Evolutionary conservation across 2,329 filamentous ascomycete species (phyloP), one percentile per base, ranked within the genome.

Genomic region (Fusarium brevicatenulatum): DNA sequence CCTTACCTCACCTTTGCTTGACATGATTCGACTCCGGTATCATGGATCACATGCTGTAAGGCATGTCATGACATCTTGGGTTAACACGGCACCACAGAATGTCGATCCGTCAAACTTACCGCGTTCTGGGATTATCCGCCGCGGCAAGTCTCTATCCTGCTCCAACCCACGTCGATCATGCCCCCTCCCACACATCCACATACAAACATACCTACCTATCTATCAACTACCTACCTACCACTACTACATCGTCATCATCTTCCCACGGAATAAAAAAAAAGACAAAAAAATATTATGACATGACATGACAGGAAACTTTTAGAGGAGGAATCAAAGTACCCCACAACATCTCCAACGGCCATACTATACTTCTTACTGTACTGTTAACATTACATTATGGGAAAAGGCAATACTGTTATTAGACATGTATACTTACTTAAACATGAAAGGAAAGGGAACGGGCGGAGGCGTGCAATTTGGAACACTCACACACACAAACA

Each of bases 61-160:
- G 61, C 53, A 66, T 68, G 58, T 65, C 66, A 56, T 68, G 68
- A 70, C 63, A 56, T 37, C 57, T 68, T 74, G 71, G 71, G 73
- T 68, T 66, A 72, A 72, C 21, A 75, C 72, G 54, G 72, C 58
- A 76, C 72, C 74, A 76, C 74, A 76, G 9, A 60, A 40, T 57
- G 62, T 70, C 50, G 59, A 72, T 72, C 69, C 52, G 46, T 52
- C 32, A 64, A 28, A 43, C 28, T 40, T 67, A 57, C 66, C 23
- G 62, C 46, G 56, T 40, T 23, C 60, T 66, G 64, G 65, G 36
- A 62, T 50, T 56, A 47, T 58, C 66, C 56, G 55, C 70, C 59
- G 55, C 62, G 67, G 60, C 61, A 61, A 70, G 60, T 63, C 59
- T 55, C 71, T 32, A 66, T 69, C 50, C 53, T 58, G 21, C 57